phyloP scores from a whole-genome alignment of 1,284 basidiomycete genomes.

The Fomitopsis betulina region DNA sequence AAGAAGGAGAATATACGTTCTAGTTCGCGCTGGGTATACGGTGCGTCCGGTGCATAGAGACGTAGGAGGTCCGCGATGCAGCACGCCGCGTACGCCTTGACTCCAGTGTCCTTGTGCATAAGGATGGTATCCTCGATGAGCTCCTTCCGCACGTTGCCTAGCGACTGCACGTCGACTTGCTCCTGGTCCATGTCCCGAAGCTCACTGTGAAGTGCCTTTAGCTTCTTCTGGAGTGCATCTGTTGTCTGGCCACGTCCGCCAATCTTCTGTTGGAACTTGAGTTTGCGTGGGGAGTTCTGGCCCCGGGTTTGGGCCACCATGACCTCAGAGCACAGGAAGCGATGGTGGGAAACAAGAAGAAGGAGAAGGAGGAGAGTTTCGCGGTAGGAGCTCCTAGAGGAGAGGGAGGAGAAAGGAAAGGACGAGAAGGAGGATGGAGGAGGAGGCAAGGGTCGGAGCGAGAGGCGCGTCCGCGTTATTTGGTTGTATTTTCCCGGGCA shows the following conservation, averaged over 20 bases:
- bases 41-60: conserved; percentile 95
- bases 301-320: conserved; percentile 73
- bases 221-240: conserved; percentile 78
- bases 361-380: no score
- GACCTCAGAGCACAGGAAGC: conserved; percentile 7
- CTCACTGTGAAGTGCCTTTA: conserved; percentile 79
- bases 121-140: conserved; percentile 79
- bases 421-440: background rate
- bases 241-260: conserved; percentile 65
- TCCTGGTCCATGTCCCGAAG: conserved; percentile 89
- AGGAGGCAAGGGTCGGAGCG: background rate
- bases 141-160: conserved; percentile 71
- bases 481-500: conserved; percentile 16
- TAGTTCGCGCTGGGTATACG: conserved; percentile 85
- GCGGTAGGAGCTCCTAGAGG: background rate
- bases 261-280: conserved; percentile 78
- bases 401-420: background rate
- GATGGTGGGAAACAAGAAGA: no score
- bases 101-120: conserved; percentile 91
- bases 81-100: conserved; percentile 91
- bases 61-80: conserved; percentile 93
- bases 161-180: conserved; percentile 67
- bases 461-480: conserved; percentile 21
- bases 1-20: conserved; percentile 96
- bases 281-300: conserved; percentile 49